Evolutionary conservation across 2,329 filamentous ascomycete species (phyloP).

Genomic region (Penicillium polonicum): DNA sequence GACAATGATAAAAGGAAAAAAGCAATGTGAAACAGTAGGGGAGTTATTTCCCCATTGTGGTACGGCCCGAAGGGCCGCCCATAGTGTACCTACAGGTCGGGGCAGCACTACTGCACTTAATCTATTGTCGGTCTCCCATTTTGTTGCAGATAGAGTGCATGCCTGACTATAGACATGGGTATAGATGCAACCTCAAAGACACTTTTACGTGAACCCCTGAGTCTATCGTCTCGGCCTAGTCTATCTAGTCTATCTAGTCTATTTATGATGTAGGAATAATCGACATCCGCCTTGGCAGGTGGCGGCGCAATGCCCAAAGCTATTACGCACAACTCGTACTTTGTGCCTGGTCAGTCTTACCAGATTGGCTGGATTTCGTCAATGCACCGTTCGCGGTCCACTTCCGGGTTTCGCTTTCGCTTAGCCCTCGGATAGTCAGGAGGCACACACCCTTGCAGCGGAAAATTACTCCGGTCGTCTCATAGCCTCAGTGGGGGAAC

Average conservation of each 20-base stretch:
- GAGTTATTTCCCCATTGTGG: conserved; percentile 18
- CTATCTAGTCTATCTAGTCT: not conserved
- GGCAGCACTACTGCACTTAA: conserved; percentile 15
- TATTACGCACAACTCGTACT: conserved; percentile 5
- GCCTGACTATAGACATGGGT: not conserved
- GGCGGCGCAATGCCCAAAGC: conserved; percentile 12
- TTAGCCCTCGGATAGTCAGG: conserved; percentile 5
- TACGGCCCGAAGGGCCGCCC: conserved; percentile 19
- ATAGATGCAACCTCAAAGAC: not conserved
- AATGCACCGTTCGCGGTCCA: conserved; percentile 1
- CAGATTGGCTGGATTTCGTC: not conserved
- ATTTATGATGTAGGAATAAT: not conserved
- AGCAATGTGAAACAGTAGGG: conserved; percentile 19
- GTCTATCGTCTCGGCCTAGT: not conserved
- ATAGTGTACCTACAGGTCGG: conserved; percentile 4
- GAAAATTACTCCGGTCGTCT: not conserved
- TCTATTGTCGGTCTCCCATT: not conserved
- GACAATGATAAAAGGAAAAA: not conserved
- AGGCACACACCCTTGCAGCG: conserved; percentile 3
- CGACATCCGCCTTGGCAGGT: conserved; percentile 10
- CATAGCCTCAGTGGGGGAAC: conserved; percentile 6
- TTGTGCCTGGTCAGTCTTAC: not conserved
- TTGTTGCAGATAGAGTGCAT: conserved; percentile 1
- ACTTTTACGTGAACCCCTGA: not conserved
- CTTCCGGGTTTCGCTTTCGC: not conserved